Base-by-base conservation (phyloP, 768 basidiomycete genomes). In the Mycena belliarum region DNA sequence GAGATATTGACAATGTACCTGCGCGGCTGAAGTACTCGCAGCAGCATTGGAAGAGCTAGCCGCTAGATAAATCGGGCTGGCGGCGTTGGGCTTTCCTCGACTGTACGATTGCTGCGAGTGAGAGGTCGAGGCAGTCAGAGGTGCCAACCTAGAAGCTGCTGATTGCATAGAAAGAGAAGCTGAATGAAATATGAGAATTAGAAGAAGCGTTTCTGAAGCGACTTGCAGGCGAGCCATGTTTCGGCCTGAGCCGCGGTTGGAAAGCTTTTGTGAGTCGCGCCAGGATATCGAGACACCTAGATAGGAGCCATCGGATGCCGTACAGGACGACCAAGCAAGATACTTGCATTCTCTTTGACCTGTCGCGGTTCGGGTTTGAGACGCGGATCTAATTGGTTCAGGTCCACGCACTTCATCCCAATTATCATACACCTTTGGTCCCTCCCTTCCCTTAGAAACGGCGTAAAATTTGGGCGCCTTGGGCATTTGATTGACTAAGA, bases 381-480 rank as follows among this genome's bases (percentile, higher is more conserved):
- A n/a, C n/a, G n/a, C n/a, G n/a, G n/a, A n/a, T n/a, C n/a, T n/a
- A n/a, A n/a, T n/a, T n/a, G n/a, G n/a, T n/a, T n/a, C n/a, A n/a
- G 40, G 16, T 47, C 32, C 20, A 68, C 76, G 55, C 61, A 83
- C 88, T 73, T 87, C 82, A 24, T 80, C 76, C 88, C 88, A 89
- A 15, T 73, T 77, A 1, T 68, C 64, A 47, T 85, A 88, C 16
- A 89, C 79, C 35, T 73, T 78, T 0, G 83, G 80, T 2, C 85
- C 87, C 56, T 80, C 73, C 25, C 83, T 73, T 2, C 88, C 88
- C 37, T 76, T 69, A 35, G 75, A 71, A 1, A 89, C 86, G 4
- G 87, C 88, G 52, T 88, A 89, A 60, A 72, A 86, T 60, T 85
- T 87, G 37, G n/a, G n/a, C n/a, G 57, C 29, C 60, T 85, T 87